phyloP scores from a whole-genome alignment of 2,329 filamentous ascomycete genomes.

The Neospermospora avenae region DNA sequence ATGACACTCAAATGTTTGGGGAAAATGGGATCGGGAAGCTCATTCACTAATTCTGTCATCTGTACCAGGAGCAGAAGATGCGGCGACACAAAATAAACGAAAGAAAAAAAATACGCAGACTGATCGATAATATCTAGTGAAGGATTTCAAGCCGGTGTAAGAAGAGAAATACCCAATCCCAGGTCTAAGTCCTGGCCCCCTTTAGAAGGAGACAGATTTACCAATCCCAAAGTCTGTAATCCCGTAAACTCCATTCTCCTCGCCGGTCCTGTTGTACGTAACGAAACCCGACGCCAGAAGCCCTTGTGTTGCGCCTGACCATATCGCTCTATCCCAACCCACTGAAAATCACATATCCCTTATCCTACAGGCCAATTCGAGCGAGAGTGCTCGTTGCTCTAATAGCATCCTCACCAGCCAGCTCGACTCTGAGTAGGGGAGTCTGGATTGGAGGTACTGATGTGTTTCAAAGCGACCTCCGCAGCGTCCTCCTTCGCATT shows the following conservation, averaged over 20 bases:
- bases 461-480: conserved; percentile 67
- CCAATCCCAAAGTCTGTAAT: conserved; percentile 4
- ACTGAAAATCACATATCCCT: conserved; percentile 25
- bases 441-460: conserved; percentile 43
- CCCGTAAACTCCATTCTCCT: conserved; percentile 29
- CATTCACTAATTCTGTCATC: no score
- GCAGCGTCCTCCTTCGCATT: conserved; percentile 92
- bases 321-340: conserved; percentile 31
- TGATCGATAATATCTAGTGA: neutral
- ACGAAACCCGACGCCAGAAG: conserved; percentile 33
- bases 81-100: neutral
- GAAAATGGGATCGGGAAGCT: no score
- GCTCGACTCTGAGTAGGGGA: conserved; percentile 41
- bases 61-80: neutral
- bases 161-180: conserved; percentile 6
- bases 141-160: conserved; percentile 1
- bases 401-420: conserved; percentile 34
- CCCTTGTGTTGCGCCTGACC: conserved; percentile 30
- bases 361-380: conserved; percentile 33
- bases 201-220: conserved; percentile 5
- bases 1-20: no score
- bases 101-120: neutral
- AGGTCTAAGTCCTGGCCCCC: conserved; percentile 20
- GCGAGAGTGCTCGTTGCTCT: conserved; percentile 12
- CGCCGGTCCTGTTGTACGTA: conserved; percentile 30